These are phyloP conservation scores for Mediolabrus comicus DNA, from an alignment of 108 stramenopile species.

Conservation along the genomic window DNA sequence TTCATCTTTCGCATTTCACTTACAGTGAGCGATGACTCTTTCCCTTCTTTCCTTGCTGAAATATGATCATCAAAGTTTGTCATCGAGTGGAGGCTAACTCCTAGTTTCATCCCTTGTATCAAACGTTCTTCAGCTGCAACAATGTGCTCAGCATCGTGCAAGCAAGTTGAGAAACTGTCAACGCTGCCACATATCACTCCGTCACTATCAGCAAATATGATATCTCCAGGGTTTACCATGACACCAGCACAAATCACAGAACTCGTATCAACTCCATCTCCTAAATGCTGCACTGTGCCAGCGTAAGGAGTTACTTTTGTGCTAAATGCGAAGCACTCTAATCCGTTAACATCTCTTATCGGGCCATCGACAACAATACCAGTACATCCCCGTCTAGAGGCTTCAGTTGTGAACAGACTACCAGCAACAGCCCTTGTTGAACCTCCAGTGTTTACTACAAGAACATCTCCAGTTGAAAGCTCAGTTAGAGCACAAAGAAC, in stretches of 20 bases:
- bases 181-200: slow-evolving; percentile 28
- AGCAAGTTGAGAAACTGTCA: slow-evolving; percentile 16
- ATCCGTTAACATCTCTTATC: slow-evolving; percentile 41
- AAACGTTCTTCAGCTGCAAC: slow-evolving; percentile 25
- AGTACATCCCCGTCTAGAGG: slow-evolving; percentile 33
- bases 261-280: slow-evolving; percentile 34
- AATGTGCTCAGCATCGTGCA: slow-evolving; percentile 42
- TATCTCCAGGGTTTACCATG: slow-evolving; percentile 48
- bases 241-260: slow-evolving; percentile 51
- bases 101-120: slow-evolving; percentile 29
- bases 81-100: slow-evolving; percentile 37
- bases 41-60: slow-evolving; percentile 21
- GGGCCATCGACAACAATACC: slow-evolving; percentile 62
- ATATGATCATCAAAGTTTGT: slow-evolving; percentile 43
- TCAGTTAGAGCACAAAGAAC: slow-evolving; percentile 42
- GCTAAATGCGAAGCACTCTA: slow-evolving; percentile 24
- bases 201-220: slow-evolving; percentile 49
- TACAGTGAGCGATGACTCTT: slow-evolving; percentile 25
- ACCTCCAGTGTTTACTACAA: slow-evolving; percentile 44
- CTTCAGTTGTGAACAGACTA: slow-evolving; percentile 46
- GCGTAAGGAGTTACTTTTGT: slow-evolving; percentile 50
- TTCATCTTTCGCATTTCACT: too few relatives aligned
- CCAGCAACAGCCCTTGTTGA: slow-evolving; percentile 61
- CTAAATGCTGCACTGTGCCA: slow-evolving; percentile 48
- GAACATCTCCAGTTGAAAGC: slow-evolving; percentile 30